phyloP scores from a whole-genome alignment of 768 basidiomycete genomes.

The Boletus tylopilopsis region DNA sequence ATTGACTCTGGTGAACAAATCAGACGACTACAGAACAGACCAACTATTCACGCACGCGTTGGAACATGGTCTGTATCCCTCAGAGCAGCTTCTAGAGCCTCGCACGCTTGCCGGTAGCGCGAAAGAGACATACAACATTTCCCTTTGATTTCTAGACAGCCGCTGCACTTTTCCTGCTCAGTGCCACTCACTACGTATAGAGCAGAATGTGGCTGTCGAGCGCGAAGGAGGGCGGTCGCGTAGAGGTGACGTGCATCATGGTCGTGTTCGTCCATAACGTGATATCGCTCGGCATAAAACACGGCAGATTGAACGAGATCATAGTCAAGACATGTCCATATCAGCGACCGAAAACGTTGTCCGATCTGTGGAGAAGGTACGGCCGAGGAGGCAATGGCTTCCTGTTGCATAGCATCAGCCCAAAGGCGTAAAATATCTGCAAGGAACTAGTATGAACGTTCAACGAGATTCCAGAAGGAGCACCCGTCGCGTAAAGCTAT shows the following conservation, averaged over 20 bases:
- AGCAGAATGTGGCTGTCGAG: slow-evolving; percentile 73
- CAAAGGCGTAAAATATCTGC: slow-evolving; percentile 30
- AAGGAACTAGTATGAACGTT: slow-evolving; percentile 19
- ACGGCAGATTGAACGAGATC: slow-evolving; percentile 76
- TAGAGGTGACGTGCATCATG: slow-evolving; percentile 86
- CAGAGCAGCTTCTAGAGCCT: slow-evolving; percentile 63
- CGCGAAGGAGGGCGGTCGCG: slow-evolving; percentile 69
- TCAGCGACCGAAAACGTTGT: slow-evolving; percentile 65
- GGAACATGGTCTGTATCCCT: slow-evolving; percentile 50
- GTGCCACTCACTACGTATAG: slow-evolving; percentile 63
- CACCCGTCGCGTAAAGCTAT: slow-evolving; percentile 8
- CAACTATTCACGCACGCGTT: slow-evolving; percentile 45
- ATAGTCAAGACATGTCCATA: slow-evolving; percentile 83
- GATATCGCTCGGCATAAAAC: slow-evolving; percentile 88
- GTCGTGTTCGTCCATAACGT: slow-evolving; percentile 60
- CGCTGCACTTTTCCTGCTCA: slow-evolving; percentile 57
- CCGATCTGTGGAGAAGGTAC: slow-evolving; percentile 54
- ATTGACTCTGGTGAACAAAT: slow-evolving; percentile 46
- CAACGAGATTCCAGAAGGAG: slow-evolving; percentile 4
- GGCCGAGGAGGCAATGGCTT: slow-evolving; percentile 35
- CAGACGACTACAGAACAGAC: slow-evolving; percentile 8
- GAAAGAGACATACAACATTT: slow-evolving; percentile 71
- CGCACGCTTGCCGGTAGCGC: slow-evolving; percentile 72
- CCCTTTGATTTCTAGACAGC: slow-evolving; percentile 77
- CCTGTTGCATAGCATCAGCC: slow-evolving; percentile 52